Evolutionary conservation across 2,329 filamentous ascomycete species (phyloP).

Genomic region (Cyclaneusma minus): DNA sequence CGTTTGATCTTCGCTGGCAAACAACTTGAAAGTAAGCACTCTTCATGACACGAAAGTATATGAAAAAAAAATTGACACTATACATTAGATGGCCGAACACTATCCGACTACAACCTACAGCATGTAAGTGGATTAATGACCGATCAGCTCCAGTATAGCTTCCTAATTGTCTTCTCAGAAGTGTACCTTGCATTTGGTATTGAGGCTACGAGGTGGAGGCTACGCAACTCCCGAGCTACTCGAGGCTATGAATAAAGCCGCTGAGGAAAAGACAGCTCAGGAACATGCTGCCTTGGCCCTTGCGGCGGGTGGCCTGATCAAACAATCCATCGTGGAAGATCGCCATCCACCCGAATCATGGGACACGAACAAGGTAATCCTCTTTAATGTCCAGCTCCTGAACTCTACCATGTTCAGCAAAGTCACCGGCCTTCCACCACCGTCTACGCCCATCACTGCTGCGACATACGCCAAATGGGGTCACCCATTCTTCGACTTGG

Average conservation of each 20-base stretch:
- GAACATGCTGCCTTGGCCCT: constrained; percentile 22
- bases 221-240: constrained; percentile 10
- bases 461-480: constrained; percentile 18
- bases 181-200: no score
- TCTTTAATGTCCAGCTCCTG: constrained; percentile 25
- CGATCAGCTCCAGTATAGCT: no score
- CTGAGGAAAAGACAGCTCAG: constrained; percentile 6
- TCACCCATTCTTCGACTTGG: constrained; percentile 21
- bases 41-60: no score
- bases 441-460: constrained; percentile 19
- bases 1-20: no score
- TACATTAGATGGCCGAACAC: no score
- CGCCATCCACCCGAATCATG: constrained; percentile 12
- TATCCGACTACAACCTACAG: no score
- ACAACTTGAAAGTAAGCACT: no score
- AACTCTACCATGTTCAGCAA: constrained; percentile 19
- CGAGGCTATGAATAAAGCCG: constrained; percentile 4
- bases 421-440: constrained; percentile 21
- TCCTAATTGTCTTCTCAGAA: no score
- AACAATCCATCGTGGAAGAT: constrained; percentile 22
- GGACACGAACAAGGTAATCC: constrained; percentile 14
- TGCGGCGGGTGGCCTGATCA: constrained; percentile 24
- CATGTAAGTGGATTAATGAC: no score
- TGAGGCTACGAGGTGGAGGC: no score
- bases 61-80: no score